A percentile compares a stretch with the other conserved stretches of the same genome.
These are phyloP conservation scores for Xylariaceae sp. DNA, from an alignment of 2,329 filamentous ascomycete genomes.

Conservation along the genomic window DNA sequence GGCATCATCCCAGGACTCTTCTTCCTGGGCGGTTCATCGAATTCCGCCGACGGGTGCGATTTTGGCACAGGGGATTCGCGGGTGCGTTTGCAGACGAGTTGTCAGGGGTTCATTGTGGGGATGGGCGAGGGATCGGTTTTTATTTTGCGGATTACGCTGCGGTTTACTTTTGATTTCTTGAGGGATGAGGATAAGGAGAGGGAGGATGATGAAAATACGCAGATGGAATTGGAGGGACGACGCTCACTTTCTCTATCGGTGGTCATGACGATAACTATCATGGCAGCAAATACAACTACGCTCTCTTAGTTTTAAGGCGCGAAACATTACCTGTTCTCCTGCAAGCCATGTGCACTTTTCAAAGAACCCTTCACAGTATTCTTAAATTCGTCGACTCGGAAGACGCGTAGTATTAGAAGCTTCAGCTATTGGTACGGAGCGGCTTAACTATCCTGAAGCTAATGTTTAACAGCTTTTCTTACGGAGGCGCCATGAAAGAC, in stretches of 20 bases:
- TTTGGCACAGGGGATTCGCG: too few relatives aligned
- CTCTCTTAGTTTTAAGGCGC: constrained; percentile 12
- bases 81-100: constrained; percentile 11
- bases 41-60: neutral
- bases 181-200: neutral
- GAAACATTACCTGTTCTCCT: constrained; percentile 2
- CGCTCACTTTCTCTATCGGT: constrained; percentile 19
- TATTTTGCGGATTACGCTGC: constrained; percentile 16
- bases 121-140: constrained; percentile 12
- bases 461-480: neutral
- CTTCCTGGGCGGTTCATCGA: constrained; percentile 12
- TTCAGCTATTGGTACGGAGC: neutral
- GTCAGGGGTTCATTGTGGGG: constrained; percentile 16
- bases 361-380: neutral
- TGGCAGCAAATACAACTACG: constrained; percentile 16
- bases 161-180: constrained; percentile 16
- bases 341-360: neutral
- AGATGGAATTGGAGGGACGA: constrained; percentile 2
- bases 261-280: constrained; percentile 20
- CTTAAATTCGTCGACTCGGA: neutral
- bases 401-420: neutral
- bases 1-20: constrained; percentile 13
- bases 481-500: neutral
- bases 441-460: neutral
- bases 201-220: neutral